Conservation (phyloP, 768 basidiomycete species). For the Suillus subalutaceus region DNA sequence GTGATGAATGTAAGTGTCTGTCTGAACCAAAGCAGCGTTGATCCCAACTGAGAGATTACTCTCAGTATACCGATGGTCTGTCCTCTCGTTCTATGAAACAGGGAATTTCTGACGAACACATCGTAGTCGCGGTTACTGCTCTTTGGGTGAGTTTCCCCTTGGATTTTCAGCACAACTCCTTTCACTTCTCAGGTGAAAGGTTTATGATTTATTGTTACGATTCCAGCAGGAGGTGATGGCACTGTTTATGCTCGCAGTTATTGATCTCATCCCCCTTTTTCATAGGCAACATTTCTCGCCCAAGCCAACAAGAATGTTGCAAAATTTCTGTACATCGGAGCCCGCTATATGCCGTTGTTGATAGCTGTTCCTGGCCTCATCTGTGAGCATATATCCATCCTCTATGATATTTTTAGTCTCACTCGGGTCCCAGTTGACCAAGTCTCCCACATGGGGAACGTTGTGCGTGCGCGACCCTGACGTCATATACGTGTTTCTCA, state of each 20-base stretch:
- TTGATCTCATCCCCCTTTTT: background rate
- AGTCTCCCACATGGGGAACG: background rate
- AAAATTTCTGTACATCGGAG: background rate
- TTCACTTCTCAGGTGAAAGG: background rate
- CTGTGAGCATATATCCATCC: background rate
- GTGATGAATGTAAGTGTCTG: background rate
- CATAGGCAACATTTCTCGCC: background rate
- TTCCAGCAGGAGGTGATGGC: background rate
- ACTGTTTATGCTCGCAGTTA: background rate
- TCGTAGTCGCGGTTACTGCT: background rate
- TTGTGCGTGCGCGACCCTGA: background rate
- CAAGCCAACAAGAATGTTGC: background rate
- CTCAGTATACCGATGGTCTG: background rate
- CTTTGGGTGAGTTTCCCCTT: background rate
- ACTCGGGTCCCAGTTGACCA: background rate
- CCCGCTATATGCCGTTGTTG: slow-evolving; percentile 1
- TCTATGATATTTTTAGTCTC: background rate
- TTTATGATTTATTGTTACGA: slow-evolving; percentile 2
- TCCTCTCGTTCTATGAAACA: background rate
- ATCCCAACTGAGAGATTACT: background rate
- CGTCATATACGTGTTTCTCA: background rate
- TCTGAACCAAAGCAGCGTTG: background rate
- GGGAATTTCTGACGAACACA: background rate
- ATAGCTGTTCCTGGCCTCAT: background rate
- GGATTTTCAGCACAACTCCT: background rate